Conservation (phyloP, 139 green algal species). For the Raphidocelis subcapitata region DNA sequence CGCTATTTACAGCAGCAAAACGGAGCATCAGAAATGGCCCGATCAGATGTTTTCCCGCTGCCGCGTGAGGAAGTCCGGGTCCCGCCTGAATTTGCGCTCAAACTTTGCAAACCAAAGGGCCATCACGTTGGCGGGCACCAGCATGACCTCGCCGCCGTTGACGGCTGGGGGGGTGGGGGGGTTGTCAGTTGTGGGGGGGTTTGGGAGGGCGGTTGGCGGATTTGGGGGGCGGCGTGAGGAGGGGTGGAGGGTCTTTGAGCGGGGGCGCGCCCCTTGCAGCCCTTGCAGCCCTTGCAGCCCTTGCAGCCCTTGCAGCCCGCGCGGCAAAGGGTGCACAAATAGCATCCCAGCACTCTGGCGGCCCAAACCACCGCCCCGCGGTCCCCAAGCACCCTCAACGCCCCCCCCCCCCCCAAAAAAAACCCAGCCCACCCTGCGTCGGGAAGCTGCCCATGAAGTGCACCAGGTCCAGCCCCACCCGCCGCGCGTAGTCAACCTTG, state of each 20-base stretch:
- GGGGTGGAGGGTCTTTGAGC: background rate
- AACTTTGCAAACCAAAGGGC: constrained; percentile 50
- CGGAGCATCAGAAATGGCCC: too few relatives aligned
- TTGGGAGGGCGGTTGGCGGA: background rate
- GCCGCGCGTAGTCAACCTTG: constrained; percentile 56
- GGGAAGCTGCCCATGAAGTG: constrained; percentile 55
- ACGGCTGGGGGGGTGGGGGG: too few relatives aligned
- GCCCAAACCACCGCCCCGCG: background rate
- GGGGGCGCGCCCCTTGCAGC: background rate
- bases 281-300: background rate
- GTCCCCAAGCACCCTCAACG: background rate
- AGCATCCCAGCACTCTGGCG: background rate
- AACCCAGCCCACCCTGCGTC: constrained; percentile 21
- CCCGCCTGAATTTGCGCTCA: constrained; percentile 47
- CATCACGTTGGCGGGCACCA: background rate
- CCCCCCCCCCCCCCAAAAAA: background rate
- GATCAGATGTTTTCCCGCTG: constrained; percentile 19
- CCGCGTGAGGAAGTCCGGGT: constrained; percentile 64
- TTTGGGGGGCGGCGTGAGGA: background rate
- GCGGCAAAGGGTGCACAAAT: background rate
- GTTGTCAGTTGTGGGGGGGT: too few relatives aligned
- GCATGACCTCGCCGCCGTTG: background rate
- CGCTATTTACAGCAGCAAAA: too few relatives aligned
- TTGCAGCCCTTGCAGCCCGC: background rate
- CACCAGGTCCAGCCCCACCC: constrained; percentile 58